These are phyloP conservation scores for Codiaeum variegatum DNA, from an alignment of 441 rosid species.

Conservation along the genomic window DNA sequence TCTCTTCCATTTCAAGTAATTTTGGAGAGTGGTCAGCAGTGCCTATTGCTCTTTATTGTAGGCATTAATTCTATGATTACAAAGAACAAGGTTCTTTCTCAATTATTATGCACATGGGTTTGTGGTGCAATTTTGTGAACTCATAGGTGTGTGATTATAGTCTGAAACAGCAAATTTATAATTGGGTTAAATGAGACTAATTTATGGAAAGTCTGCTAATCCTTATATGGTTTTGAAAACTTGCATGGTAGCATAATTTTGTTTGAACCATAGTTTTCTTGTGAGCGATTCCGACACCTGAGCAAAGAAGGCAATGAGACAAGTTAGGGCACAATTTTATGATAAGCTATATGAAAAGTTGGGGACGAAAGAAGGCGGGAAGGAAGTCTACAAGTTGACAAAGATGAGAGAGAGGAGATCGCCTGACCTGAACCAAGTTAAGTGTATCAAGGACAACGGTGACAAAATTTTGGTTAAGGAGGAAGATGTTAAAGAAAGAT, in stretches of 20 bases:
- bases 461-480: too few species aligned
- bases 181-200: background rate
- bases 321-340: too few species aligned
- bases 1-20: background rate
- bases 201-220: background rate
- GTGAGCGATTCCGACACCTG: background rate
- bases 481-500: too few species aligned
- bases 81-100: background rate
- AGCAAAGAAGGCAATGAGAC: too few species aligned
- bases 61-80: background rate
- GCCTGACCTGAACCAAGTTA: too few species aligned
- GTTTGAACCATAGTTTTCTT: background rate
- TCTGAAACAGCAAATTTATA: slow-evolving; percentile 2
- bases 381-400: too few species aligned
- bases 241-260: background rate
- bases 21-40: background rate
- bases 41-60: background rate
- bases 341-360: too few species aligned
- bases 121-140: background rate
- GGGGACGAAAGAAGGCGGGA: too few species aligned
- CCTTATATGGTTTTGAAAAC: background rate
- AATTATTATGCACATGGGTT: background rate
- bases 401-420: too few species aligned
- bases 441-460: too few species aligned
- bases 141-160: background rate